Conservation (phyloP, 805 yeast genomes). For the Wickerhamomyces strasburgensis region DNA sequence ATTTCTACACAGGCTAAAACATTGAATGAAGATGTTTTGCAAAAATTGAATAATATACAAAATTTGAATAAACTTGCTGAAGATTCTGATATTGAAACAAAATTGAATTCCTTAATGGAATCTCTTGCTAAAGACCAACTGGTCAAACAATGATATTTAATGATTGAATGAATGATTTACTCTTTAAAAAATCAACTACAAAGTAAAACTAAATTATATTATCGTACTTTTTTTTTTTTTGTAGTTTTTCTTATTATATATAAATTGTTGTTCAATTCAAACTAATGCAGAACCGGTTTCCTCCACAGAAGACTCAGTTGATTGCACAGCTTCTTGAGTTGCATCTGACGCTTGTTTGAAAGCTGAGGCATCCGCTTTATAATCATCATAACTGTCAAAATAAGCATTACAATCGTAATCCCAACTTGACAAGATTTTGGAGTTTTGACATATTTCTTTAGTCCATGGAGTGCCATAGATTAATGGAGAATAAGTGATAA, state of each 20-base stretch:
- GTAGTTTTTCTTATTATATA: too few relatives aligned
- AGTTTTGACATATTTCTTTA: conserved; percentile 51
- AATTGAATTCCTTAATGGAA: conserved; percentile 10
- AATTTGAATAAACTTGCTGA: conserved; percentile 7
- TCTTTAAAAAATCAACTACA: too few relatives aligned
- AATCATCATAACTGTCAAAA: neutral
- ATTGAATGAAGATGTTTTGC: conserved; percentile 7
- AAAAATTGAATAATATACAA: conserved; percentile 9
- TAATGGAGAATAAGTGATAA: conserved; percentile 61
- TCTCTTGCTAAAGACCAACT: neutral
- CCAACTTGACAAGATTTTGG: conserved; percentile 67
- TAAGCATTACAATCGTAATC: conserved; percentile 77
- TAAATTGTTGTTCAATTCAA: too few relatives aligned
- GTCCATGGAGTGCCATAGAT: conserved; percentile 83
- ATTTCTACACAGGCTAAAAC: conserved; percentile 10
- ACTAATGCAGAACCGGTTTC: too few relatives aligned
- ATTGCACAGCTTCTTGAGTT: neutral
- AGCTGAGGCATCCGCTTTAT: neutral
- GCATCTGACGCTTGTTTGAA: neutral
- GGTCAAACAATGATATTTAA: neutral
- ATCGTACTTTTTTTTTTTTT: too few relatives aligned
- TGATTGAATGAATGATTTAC: too few relatives aligned
- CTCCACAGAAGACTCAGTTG: too few relatives aligned
- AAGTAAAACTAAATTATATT: neutral
- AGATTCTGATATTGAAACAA: conserved; percentile 9